phyloP scores from a whole-genome alignment of 805 yeast species.

The Wickerhamomyces subpelliculosus region DNA sequence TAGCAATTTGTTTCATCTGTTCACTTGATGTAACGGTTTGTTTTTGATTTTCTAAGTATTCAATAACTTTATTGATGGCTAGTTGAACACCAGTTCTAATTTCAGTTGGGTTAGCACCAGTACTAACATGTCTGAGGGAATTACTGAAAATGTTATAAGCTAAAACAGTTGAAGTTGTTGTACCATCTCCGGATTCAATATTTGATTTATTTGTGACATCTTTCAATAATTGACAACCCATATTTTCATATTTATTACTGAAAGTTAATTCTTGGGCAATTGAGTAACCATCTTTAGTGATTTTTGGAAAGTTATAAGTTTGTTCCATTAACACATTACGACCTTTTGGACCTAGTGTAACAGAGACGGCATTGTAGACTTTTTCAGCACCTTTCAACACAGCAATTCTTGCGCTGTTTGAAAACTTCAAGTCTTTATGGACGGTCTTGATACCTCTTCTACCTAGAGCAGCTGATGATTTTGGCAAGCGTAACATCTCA shows the following conservation, averaged over 20 bases:
- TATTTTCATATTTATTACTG: slow-evolving; percentile 87
- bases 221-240: slow-evolving; percentile 92
- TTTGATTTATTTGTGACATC: slow-evolving; percentile 97
- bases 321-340: slow-evolving; percentile 96
- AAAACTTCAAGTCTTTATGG: slow-evolving; percentile 93
- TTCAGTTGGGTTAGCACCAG: slow-evolving; percentile 99
- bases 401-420: slow-evolving; percentile 96
- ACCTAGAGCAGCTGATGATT: neutral
- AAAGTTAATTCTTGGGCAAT: slow-evolving; percentile 83
- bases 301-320: slow-evolving; percentile 93
- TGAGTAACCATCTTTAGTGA: slow-evolving; percentile 98
- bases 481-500: neutral
- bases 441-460: slow-evolving; percentile 16
- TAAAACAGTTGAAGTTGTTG: slow-evolving; percentile 93
- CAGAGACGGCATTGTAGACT: slow-evolving; percentile 92
- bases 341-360: slow-evolving; percentile 97
- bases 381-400: slow-evolving; percentile 89
- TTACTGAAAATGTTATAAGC: slow-evolving; percentile 95
- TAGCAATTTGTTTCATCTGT: slow-evolving; percentile 97
- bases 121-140: slow-evolving; percentile 93
- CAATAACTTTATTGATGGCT: slow-evolving; percentile 90
- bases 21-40: slow-evolving; percentile 89
- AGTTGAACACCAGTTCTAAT: slow-evolving; percentile 95
- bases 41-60: slow-evolving; percentile 76
- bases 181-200: slow-evolving; percentile 98